phyloP scores from a whole-genome alignment of 2,329 filamentous ascomycete species.

The Arachnomyces sp. region DNA sequence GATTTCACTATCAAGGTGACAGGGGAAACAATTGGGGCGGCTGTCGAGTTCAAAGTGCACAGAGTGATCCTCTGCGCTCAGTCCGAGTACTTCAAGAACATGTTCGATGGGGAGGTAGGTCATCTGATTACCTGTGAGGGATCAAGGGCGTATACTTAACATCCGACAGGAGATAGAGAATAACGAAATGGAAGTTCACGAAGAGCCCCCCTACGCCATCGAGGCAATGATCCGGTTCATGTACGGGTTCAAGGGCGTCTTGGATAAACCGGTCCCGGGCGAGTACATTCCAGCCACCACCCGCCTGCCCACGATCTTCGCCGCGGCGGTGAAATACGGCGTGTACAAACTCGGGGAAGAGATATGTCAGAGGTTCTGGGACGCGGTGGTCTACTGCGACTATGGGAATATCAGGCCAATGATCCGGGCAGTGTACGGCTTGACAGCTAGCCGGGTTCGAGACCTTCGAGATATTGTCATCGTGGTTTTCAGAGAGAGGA shows the following conservation, averaged over 20 bases:
- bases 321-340: slow-evolving; percentile 19
- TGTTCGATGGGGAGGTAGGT: slow-evolving; percentile 11
- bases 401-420: too few species aligned
- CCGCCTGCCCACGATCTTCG: slow-evolving; percentile 18
- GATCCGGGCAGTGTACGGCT: slow-evolving; percentile 3
- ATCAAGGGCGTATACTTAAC: not conserved
- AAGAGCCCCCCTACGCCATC: slow-evolving; percentile 14
- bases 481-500: slow-evolving; percentile 10
- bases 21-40: too few species aligned
- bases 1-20: slow-evolving; percentile 10
- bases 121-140: not conserved
- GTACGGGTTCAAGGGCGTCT: slow-evolving; percentile 19
- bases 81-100: slow-evolving; percentile 11
- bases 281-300: slow-evolving; percentile 14
- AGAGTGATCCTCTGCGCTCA: slow-evolving; percentile 13
- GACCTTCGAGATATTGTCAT: slow-evolving; percentile 4
- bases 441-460: slow-evolving; percentile 1
- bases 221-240: slow-evolving; percentile 20
- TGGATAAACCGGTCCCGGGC: too few species aligned
- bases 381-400: too few species aligned
- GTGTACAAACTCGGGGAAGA: slow-evolving; percentile 16
- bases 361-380: slow-evolving; percentile 11
- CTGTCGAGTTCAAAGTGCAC: slow-evolving; percentile 13
- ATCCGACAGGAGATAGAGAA: slow-evolving; percentile 9
- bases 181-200: slow-evolving; percentile 11